Conservation (phyloP, 2,329 filamentous ascomycete genomes). For the Beauveria caledonica region DNA sequence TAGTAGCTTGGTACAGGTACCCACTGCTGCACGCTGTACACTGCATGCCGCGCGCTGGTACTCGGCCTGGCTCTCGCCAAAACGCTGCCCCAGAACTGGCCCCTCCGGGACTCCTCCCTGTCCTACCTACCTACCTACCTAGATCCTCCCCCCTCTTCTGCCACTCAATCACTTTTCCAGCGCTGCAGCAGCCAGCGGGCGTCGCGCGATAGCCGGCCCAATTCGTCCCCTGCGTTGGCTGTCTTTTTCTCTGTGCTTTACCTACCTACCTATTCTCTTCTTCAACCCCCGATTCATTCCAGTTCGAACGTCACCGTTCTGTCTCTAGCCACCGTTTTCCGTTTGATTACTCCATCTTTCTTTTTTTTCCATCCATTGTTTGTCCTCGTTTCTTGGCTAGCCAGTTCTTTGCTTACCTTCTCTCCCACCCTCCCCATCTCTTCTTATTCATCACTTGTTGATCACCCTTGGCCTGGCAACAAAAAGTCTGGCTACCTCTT, state of each 20-base stretch:
- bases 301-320: not conserved
- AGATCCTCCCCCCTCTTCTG: not conserved
- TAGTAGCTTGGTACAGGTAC: not conserved
- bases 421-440: not conserved
- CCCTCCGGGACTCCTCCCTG: no score
- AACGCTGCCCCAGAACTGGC: not conserved
- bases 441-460: not conserved
- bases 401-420: not conserved
- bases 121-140: no score
- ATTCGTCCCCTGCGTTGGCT: not conserved
- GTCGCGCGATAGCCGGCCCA: slow-evolving; percentile 6
- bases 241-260: not conserved
- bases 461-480: not conserved
- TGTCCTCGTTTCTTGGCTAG: not conserved
- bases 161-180: not conserved
- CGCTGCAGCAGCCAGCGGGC: not conserved
- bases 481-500: not conserved
- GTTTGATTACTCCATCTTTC: not conserved
- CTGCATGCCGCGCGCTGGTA: not conserved
- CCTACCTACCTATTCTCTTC: not conserved
- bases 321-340: not conserved
- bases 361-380: not conserved
- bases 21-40: no score
- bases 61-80: slow-evolving; percentile 3
- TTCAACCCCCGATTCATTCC: not conserved